These are phyloP conservation scores for Sarocladium kiliense DNA, from an alignment of 2,329 filamentous ascomycete genomes.

Conservation along the genomic window DNA sequence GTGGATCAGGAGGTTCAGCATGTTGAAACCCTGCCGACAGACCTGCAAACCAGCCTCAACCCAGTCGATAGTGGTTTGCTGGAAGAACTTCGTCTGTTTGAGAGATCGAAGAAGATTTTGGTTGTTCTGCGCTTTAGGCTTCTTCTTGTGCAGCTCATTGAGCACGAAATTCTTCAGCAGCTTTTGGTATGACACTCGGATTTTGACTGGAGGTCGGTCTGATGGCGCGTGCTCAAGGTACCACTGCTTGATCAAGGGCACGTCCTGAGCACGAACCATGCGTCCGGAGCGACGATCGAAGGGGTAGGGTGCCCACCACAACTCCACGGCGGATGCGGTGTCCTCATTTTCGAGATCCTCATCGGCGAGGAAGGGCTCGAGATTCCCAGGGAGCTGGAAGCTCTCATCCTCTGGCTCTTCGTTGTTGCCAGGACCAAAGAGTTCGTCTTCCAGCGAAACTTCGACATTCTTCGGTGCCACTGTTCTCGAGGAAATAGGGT, in stretches of 20 bases:
- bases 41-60: slow-evolving; percentile 98
- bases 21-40: slow-evolving; percentile 97
- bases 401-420: slow-evolving; percentile 72
- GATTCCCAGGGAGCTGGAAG: slow-evolving; percentile 73
- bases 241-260: slow-evolving; percentile 96
- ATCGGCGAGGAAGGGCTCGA: slow-evolving; percentile 84
- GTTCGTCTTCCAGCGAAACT: slow-evolving; percentile 84
- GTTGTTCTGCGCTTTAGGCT: slow-evolving; percentile 91
- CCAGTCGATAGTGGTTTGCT: slow-evolving; percentile 99
- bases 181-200: slow-evolving; percentile 97
- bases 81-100: slow-evolving; percentile 98
- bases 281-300: slow-evolving; percentile 90
- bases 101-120: slow-evolving; percentile 85
- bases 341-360: slow-evolving; percentile 86
- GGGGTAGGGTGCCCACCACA: slow-evolving; percentile 98
- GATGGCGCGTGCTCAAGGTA: slow-evolving; percentile 93
- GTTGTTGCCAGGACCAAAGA: slow-evolving; percentile 78
- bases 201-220: slow-evolving; percentile 84
- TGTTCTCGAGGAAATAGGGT: slow-evolving; percentile 91
- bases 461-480: slow-evolving; percentile 94
- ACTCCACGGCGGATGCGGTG: slow-evolving; percentile 81
- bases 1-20: slow-evolving; percentile 96
- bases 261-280: slow-evolving; percentile 96
- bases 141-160: slow-evolving; percentile 94
- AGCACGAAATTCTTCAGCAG: slow-evolving; percentile 92